phyloP scores from a whole-genome alignment of 495 filamentous ascomycete species.

The Trichoderma virens region DNA sequence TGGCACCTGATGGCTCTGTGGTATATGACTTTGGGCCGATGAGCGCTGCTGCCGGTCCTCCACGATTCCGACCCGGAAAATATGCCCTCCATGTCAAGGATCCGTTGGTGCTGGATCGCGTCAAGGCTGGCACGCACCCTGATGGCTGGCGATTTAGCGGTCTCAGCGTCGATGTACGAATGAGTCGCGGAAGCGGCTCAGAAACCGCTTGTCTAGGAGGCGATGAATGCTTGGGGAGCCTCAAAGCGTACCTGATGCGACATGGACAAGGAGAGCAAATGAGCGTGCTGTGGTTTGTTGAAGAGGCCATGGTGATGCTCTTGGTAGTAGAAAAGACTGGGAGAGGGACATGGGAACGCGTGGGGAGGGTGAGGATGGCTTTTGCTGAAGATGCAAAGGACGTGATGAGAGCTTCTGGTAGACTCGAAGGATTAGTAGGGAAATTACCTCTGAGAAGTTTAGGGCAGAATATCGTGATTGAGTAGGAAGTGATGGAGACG shows the following conservation, averaged over 20 bases:
- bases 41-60: background rate
- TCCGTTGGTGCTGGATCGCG: background rate
- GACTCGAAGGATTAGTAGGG: background rate
- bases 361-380: slow-evolving; percentile 8
- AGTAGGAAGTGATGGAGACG: background rate
- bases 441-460: background rate
- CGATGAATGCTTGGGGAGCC: background rate
- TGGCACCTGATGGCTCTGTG: background rate
- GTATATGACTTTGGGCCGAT: background rate
- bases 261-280: background rate
- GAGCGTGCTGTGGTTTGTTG: slow-evolving; percentile 5
- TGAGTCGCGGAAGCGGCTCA: background rate
- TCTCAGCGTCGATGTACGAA: background rate
- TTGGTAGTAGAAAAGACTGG: background rate
- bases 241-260: background rate
- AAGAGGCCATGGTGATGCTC: background rate
- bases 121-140: background rate
- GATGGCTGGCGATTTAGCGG: slow-evolving; percentile 3
- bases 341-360: background rate
- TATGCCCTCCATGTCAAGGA: background rate
- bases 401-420: background rate
- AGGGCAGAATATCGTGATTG: background rate
- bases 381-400: background rate
- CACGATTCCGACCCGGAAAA: background rate
- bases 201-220: background rate